Evolutionary conservation across 2,329 filamentous ascomycete species (phyloP), one percentile per base, ranked within the genome.

Genomic region (Penicillium hesseltinei): DNA sequence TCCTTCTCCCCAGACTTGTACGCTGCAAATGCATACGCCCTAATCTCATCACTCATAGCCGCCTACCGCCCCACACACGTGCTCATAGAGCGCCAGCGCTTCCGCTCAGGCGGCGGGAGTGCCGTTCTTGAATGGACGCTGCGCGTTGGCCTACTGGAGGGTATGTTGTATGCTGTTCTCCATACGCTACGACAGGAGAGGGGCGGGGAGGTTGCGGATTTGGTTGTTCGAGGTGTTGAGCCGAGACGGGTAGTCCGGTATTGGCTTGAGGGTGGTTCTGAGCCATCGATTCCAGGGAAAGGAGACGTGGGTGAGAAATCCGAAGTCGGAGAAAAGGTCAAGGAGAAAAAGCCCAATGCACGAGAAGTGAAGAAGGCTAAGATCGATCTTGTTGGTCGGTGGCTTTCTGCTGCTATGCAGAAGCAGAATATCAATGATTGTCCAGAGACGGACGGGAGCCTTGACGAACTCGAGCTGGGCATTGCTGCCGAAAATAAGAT

Each of bases 41-140:
- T 90, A 3, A 70, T 88, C 17, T 73, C 78, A 1, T 71, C 74
- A 4, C 77, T 87, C 0, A 64, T 87, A 0, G 63, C 65, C 15
- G 60, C 71, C 0, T 80, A 86, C 54, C 71, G 79, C 0, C 90
- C 90, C 0, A 86, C 85, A 3, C 82, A 88, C 51, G 79, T 95
- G 31, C 77, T 94, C 1, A 91, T 95, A 56, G 85, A 88, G 66
- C 78, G 83, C 1, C 85, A 88, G 63, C 79, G 85, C 11, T 87
- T 80, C 55, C 86, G 91, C 3, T 87, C 85, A 2, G 82, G 80
- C n/a, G 84, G 88, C 9, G 81, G 77, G 0, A 76, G 83, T 0
- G 82, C 85, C 0, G 85, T 95, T 1, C 84, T 87, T 58, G 90
- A 95, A 73, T 95, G 91, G 91, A 93, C 90, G 3, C 71, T 94